Percentiles rank a stretch among this genome's conserved stretches.
Conservation (phyloP, 2,329 filamentous ascomycete species). For the Aspergillus floridensis region DNA sequence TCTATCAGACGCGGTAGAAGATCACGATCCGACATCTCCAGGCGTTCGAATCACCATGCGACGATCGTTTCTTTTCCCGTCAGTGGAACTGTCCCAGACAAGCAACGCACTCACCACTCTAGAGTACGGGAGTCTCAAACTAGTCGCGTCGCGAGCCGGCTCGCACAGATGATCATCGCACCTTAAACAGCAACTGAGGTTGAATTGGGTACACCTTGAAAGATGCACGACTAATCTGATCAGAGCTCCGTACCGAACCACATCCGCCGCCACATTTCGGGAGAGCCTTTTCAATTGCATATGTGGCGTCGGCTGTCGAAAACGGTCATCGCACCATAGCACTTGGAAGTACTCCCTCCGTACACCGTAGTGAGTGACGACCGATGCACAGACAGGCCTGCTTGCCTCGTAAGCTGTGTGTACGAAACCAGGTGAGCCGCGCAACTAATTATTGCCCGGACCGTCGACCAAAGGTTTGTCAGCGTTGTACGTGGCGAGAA, state of each 20-base stretch:
- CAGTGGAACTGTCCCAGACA: neutral
- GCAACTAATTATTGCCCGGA: neutral
- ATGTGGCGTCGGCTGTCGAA: neutral
- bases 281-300: neutral
- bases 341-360: too few relatives aligned
- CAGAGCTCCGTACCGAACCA: neutral
- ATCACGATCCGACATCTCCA: neutral
- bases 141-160: neutral
- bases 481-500: neutral
- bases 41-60: neutral
- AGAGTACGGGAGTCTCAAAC: neutral
- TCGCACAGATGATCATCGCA: neutral
- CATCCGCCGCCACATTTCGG: neutral
- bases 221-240: neutral
- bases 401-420: neutral
- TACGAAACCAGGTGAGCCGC: neutral
- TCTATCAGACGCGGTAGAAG: neutral
- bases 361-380: too few relatives aligned
- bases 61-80: slow-evolving; percentile 2
- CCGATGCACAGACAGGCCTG: too few relatives aligned
- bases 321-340: neutral
- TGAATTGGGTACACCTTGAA: neutral
- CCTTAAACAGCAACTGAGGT: neutral
- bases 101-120: neutral
- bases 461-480: neutral